Evolutionary conservation across 2,329 filamentous ascomycete species (phyloP).

Genomic region (Aureobasidium uvarum): DNA sequence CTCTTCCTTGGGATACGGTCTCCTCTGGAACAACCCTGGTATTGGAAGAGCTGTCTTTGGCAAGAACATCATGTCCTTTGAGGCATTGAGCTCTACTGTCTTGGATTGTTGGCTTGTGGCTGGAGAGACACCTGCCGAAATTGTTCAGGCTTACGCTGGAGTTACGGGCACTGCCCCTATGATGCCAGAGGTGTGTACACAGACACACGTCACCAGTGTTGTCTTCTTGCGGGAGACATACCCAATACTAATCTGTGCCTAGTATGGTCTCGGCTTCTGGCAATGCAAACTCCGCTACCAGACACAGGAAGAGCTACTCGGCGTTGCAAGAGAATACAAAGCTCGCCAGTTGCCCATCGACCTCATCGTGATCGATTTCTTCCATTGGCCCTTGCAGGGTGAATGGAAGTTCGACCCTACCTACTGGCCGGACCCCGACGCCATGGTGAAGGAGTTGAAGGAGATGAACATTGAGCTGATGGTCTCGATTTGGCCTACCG

Average conservation of each 20-base stretch:
- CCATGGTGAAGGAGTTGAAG: slow-evolving; percentile 62
- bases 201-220: neutral
- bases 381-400: slow-evolving; percentile 65
- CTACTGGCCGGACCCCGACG: slow-evolving; percentile 64
- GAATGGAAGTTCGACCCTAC: slow-evolving; percentile 65
- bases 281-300: slow-evolving; percentile 66
- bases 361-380: slow-evolving; percentile 66
- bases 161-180: slow-evolving; percentile 61
- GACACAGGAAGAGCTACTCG: slow-evolving; percentile 62
- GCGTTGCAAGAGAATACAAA: slow-evolving; percentile 60
- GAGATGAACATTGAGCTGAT: slow-evolving; percentile 62
- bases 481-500: slow-evolving; percentile 68
- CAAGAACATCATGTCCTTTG: slow-evolving; percentile 61
- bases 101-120: slow-evolving; percentile 66
- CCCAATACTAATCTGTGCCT: neutral
- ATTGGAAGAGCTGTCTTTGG: slow-evolving; percentile 62
- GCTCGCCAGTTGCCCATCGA: slow-evolving; percentile 58
- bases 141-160: slow-evolving; percentile 56
- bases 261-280: slow-evolving; percentile 61
- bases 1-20: slow-evolving; percentile 60
- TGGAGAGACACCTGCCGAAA: slow-evolving; percentile 55
- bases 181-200: slow-evolving; percentile 54
- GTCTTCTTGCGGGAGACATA: neutral
- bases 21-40: slow-evolving; percentile 66
- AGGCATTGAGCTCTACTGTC: slow-evolving; percentile 56